Evolutionary conservation across 73 alveolate species (phyloP).

Genomic region (Paramecium caudatum): DNA sequence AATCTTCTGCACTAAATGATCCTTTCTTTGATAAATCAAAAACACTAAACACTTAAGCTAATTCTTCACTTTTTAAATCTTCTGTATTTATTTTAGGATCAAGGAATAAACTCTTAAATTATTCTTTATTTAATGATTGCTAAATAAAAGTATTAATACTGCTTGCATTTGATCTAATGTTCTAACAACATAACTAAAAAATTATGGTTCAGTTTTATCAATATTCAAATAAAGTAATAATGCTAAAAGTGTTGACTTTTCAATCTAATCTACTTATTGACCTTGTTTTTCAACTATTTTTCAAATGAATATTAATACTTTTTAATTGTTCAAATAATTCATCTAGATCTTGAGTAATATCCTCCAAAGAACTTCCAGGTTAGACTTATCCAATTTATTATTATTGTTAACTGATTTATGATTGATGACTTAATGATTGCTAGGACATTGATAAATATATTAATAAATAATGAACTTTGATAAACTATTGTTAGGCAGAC

Average conservation of each 20-base stretch:
- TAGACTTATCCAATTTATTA: constrained; percentile 1
- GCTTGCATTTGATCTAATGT: constrained; percentile 8
- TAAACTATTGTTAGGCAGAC: constrained; percentile 17
- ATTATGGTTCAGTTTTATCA: constrained; percentile 37
- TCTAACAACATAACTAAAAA: constrained; percentile 47
- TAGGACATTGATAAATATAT: constrained; percentile 4
- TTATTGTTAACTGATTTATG: constrained; percentile 51
- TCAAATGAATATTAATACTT: constrained; percentile 3
- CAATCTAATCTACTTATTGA: constrained; percentile 8
- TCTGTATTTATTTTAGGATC: constrained; percentile 63
- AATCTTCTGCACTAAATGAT: constrained; percentile 60
- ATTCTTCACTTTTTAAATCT: constrained; percentile 48
- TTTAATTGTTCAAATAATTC: constrained; percentile 30
- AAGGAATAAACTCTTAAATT: constrained; percentile 6
- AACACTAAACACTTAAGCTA: constrained; percentile 49
- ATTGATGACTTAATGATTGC: constrained; percentile 28
- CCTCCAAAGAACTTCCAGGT: not conserved
- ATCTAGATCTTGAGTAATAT: constrained; percentile 23
- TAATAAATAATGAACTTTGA: constrained; percentile 45
- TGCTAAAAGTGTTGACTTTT: constrained; percentile 60
- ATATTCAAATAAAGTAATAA: constrained; percentile 38
- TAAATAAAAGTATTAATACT: not conserved
- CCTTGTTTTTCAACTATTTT: constrained; percentile 44
- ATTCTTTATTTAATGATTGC: not conserved
- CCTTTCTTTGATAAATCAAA: constrained; percentile 49